Base-by-base conservation (phyloP, 2,329 filamentous ascomycete genomes). In the Didymosphaeria variabile region DNA sequence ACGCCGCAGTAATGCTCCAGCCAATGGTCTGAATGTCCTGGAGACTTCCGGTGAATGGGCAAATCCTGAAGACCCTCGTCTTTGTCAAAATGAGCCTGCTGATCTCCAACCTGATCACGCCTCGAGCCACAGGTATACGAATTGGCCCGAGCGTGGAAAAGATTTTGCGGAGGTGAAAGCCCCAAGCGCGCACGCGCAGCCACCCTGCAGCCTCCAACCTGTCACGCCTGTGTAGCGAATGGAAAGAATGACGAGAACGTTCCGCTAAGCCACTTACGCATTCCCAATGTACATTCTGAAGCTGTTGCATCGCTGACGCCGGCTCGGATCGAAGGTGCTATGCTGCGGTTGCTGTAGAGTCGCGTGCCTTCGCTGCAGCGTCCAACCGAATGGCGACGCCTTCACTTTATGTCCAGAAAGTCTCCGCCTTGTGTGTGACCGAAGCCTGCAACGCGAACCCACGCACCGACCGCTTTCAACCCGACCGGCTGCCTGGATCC, bases 381-480 rank as follows among this genome's bases (percentile, higher is more conserved):
- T n/a, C 36, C 34, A 53, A 42, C 21, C 23, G 34, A 36, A 15
- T 5, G 36, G 36, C 21, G 50, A 50, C n/a, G 34, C 40, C 53
- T 55, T 55, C 53, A 55, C 53, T 26, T 34, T 17, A 36, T 46
- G 42, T 29, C 53, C 19, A 46, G 26, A 46, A 26, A 29, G n/a
- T 23, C 53, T 26, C 53, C 53, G 31, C 42, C 53, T 26, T 23
- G 19, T 57, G 55, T 51, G 55, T 58, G 32, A 52, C 55, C 46
- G 17, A 44, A 49, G 21, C 36, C 55, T 51, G 55, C 47, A 57
- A 49, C 54, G 19, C 21, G 45, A n/a, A 45, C 47, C 46, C 55
- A 58, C 36, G 47, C 55, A 21, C 47, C 26, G 29, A 40, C 32
- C 50, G 17, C 45, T 50, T 58, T 58, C 45, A 58, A 36, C 55